These are phyloP conservation scores for Nidula microcarpa DNA, from an alignment of 768 basidiomycete species.

Conservation along the genomic window DNA sequence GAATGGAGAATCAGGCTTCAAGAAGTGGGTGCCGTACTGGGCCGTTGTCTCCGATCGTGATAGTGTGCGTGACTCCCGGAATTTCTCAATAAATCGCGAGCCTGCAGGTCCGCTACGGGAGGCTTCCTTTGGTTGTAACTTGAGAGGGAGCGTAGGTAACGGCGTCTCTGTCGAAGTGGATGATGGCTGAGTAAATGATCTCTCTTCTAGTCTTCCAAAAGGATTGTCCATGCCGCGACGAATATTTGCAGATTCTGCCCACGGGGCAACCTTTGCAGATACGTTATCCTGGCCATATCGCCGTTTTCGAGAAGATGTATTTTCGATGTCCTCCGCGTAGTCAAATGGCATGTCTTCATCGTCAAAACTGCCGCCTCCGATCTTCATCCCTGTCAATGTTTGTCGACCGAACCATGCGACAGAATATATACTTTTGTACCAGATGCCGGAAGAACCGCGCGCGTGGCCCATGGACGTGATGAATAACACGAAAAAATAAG, in stretches of 20 bases:
- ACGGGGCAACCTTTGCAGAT: constrained; percentile 33
- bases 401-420: constrained; percentile 54
- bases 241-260: constrained; percentile 40
- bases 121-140: constrained; percentile 18
- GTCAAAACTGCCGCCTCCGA: constrained; percentile 3
- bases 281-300: constrained; percentile 8
- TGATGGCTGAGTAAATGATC: constrained; percentile 8
- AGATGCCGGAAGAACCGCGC: constrained; percentile 40
- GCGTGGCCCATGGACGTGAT: constrained; percentile 44
- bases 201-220: constrained; percentile 28
- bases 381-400: background rate
- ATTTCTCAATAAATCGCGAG: constrained; percentile 39
- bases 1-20: constrained; percentile 24
- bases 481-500: constrained; percentile 55
- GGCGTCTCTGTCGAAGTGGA: constrained; percentile 12
- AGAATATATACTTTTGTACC: constrained; percentile 46
- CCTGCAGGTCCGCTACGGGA: constrained; percentile 13
- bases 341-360: constrained; percentile 6
- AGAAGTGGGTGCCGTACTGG: constrained; percentile 14
- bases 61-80: constrained; percentile 28
- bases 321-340: constrained; percentile 25
- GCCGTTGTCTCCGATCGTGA: constrained; percentile 21
- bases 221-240: constrained; percentile 60
- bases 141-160: constrained; percentile 17
- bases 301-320: constrained; percentile 13